phyloP scores from a whole-genome alignment of 148 eudicot genomes.

The Rhododendron henanense region DNA sequence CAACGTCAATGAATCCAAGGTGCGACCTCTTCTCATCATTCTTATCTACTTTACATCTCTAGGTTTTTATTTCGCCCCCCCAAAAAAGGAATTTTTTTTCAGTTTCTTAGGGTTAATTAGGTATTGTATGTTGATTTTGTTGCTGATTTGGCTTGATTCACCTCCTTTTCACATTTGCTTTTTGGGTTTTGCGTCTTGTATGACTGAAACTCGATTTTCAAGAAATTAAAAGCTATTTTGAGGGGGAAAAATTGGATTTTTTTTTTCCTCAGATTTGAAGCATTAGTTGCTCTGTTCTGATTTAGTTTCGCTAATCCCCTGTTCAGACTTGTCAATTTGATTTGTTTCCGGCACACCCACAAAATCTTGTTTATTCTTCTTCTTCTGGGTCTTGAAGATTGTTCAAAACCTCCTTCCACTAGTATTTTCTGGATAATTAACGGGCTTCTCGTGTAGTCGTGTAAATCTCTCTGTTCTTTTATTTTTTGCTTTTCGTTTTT shows the following conservation, averaged over 20 bases:
- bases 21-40: neutral
- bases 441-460: neutral
- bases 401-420: neutral
- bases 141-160: neutral
- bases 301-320: slow-evolving; percentile 3
- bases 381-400: neutral
- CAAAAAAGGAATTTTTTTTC: neutral
- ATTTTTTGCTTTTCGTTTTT: neutral
- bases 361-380: neutral
- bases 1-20: slow-evolving; percentile 49
- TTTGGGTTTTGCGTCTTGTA: slow-evolving; percentile 20
- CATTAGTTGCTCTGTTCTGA: neutral
- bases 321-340: neutral
- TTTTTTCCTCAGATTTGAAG: slow-evolving; percentile 8
- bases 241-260: neutral
- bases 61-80: neutral
- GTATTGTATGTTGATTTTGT: neutral
- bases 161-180: neutral
- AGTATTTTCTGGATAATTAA: neutral
- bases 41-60: neutral
- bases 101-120: neutral
- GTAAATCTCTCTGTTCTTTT: neutral
- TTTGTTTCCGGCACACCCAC: neutral
- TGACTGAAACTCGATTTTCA: slow-evolving; percentile 17
- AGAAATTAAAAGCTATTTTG: slow-evolving; percentile 7